These are phyloP conservation scores for Elaeis oleifera DNA, from an alignment of 202 grass and related monocot species.

Conservation along the genomic window DNA sequence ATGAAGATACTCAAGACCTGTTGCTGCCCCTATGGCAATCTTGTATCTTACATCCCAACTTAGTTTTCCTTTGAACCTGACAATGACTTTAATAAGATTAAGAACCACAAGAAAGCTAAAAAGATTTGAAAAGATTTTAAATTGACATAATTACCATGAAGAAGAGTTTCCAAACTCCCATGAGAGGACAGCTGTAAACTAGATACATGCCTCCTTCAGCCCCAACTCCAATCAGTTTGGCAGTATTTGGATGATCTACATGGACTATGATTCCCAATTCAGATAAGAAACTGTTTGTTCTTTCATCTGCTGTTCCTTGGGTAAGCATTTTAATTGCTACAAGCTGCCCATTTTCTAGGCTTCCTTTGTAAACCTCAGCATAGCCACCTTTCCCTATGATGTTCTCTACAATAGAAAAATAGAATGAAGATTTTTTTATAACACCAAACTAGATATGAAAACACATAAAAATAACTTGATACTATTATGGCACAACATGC, in stretches of 20 bases:
- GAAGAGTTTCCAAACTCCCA: conserved; percentile 50
- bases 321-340: conserved; percentile 68
- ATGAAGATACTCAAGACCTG: conserved; percentile 74
- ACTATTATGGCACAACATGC: no score
- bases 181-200: conserved; percentile 55
- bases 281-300: conserved; percentile 49
- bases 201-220: conserved; percentile 77
- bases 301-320: conserved; percentile 13
- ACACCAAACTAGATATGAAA: no score
- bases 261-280: conserved; percentile 63
- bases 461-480: no score
- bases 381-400: conserved; percentile 60
- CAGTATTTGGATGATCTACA: conserved; percentile 64
- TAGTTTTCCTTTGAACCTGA: conserved; percentile 31
- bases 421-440: no score
- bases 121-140: background rate
- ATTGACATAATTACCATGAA: conserved; percentile 30
- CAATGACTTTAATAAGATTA: no score
- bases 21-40: conserved; percentile 47
- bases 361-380: conserved; percentile 61
- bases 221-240: conserved; percentile 52
- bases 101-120: background rate
- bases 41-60: conserved; percentile 46
- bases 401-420: conserved; percentile 26
- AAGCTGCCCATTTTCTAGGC: conserved; percentile 42